phyloP scores from a whole-genome alignment of 2,329 filamentous ascomycete genomes.

The Rhynchosporium graminicola region DNA sequence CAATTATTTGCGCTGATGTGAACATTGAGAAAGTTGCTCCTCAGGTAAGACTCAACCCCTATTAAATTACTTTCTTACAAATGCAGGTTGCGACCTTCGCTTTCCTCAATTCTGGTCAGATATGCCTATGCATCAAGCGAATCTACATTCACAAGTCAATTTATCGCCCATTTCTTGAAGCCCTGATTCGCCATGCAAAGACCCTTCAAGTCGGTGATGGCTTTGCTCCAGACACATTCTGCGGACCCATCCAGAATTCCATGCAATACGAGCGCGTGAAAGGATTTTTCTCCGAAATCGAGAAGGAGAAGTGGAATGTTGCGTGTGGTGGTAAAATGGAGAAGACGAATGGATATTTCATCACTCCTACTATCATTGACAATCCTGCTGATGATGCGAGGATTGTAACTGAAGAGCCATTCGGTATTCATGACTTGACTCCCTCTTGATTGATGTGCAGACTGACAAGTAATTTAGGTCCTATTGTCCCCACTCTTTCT shows the following conservation, averaged over 20 bases:
- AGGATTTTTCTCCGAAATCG: constrained; percentile 56
- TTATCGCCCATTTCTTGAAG: constrained; percentile 55
- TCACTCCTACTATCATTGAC: constrained; percentile 59
- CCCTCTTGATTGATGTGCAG: neutral
- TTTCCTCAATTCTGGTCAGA: constrained; percentile 56
- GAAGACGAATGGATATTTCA: constrained; percentile 53
- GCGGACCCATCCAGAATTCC: constrained; percentile 62
- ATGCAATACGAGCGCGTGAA: constrained; percentile 65
- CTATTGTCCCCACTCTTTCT: constrained; percentile 62
- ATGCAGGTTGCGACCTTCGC: constrained; percentile 46
- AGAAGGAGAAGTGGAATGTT: constrained; percentile 54
- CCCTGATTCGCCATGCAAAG: constrained; percentile 48
- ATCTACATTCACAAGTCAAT: constrained; percentile 62
- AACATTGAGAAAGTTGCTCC: constrained; percentile 49
- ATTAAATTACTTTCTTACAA: neutral
- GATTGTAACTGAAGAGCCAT: constrained; percentile 61
- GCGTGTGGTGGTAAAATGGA: constrained; percentile 47
- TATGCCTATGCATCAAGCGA: constrained; percentile 59
- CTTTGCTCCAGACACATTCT: constrained; percentile 43
- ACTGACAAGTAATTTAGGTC: constrained; percentile 42
- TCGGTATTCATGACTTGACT: constrained; percentile 40
- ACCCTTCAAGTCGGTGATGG: constrained; percentile 45
- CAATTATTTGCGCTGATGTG: constrained; percentile 54
- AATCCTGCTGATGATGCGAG: constrained; percentile 56
- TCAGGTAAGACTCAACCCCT: constrained; percentile 25